Evolutionary conservation across 306 rosid species (phyloP).

Genomic region (Dryas octopetala): DNA sequence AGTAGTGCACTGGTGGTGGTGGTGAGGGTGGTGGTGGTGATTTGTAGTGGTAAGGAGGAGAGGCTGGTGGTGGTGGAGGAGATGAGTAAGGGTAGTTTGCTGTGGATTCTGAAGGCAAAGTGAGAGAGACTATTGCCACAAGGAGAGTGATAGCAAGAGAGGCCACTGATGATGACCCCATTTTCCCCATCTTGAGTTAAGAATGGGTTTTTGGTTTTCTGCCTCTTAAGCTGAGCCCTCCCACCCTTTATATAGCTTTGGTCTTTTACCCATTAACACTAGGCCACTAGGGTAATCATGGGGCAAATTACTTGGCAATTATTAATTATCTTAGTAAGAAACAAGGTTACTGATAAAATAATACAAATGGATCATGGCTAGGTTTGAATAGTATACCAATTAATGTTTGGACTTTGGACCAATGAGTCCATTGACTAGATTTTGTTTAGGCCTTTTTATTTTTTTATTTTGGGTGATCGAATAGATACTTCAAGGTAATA

Average conservation of each 20-base stretch:
- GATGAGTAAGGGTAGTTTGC: conserved; percentile 53
- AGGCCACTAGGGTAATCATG: conserved; percentile 13
- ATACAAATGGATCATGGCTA: not conserved
- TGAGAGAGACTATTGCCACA: conserved; percentile 46
- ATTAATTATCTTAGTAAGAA: conserved; percentile 5
- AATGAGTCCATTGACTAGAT: conserved; percentile 23
- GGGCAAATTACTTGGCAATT: conserved; percentile 9
- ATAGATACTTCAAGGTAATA: not conserved
- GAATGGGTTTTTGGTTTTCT: conserved; percentile 30
- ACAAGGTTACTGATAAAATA: not conserved
- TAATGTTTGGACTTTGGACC: not conserved
- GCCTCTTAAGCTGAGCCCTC: not conserved
- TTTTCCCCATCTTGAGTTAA: conserved; percentile 33
- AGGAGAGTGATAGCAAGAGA: conserved; percentile 41
- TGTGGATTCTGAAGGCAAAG: conserved; percentile 33
- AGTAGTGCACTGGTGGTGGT: conserved; percentile 17
- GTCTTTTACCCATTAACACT: conserved; percentile 35
- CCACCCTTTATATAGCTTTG: conserved; percentile 51
- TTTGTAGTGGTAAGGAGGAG: conserved; percentile 28
- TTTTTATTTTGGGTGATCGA: not conserved
- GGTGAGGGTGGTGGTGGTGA: conserved; percentile 14
- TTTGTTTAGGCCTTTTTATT: not conserved
- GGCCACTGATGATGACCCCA: conserved; percentile 52
- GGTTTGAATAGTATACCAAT: not conserved
- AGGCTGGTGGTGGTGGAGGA: conserved; percentile 49